Conservation (phyloP, 2,329 filamentous ascomycete genomes). For the Cercospora berteroae region DNA sequence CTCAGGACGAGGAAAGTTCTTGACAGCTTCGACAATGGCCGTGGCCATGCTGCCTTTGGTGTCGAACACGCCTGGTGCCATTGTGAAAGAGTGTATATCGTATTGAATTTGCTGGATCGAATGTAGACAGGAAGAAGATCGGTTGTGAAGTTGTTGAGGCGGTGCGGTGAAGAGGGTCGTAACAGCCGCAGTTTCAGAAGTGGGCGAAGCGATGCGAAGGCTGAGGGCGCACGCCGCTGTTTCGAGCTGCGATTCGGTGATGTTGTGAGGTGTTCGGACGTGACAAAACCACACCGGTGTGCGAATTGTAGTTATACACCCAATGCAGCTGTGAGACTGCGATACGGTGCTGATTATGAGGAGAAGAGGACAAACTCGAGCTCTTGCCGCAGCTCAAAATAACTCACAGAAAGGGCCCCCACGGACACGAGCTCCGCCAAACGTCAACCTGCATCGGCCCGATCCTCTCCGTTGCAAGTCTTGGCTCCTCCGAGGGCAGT, state of each 20-base stretch:
- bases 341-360: background rate
- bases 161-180: background rate
- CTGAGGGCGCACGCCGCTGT: background rate
- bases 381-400: background rate
- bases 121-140: background rate
- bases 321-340: background rate
- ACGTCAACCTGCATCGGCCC: slow-evolving; percentile 4
- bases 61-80: slow-evolving; percentile 21
- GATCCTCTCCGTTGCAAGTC: background rate
- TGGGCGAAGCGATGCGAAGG: background rate
- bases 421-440: background rate
- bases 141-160: background rate
- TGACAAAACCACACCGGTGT: background rate
- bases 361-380: background rate
- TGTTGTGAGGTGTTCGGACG: background rate
- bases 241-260: background rate
- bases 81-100: slow-evolving; percentile 3
- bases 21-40: slow-evolving; percentile 34
- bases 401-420: background rate
- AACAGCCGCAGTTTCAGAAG: slow-evolving; percentile 3
- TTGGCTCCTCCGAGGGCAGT: slow-evolving; percentile 11
- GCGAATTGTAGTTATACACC: background rate
- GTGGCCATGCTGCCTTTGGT: slow-evolving; percentile 19
- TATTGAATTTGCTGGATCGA: background rate
- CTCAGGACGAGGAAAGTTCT: slow-evolving; percentile 36